phyloP scores from a whole-genome alignment of 1,284 basidiomycete species.

The Anthracocystis panici-leucophaei region DNA sequence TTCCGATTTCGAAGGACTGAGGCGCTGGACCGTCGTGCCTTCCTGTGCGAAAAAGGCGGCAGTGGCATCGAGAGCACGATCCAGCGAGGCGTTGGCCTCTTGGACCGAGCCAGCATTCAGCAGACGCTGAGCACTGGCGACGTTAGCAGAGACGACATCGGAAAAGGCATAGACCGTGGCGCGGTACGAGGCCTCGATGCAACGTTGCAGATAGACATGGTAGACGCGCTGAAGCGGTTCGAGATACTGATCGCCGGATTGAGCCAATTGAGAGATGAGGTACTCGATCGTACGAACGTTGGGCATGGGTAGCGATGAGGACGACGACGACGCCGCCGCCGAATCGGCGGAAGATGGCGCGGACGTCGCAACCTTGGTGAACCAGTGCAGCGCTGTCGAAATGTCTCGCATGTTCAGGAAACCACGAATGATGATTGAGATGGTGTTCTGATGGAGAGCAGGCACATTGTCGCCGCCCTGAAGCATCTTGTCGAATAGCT shows the following conservation, averaged over 20 bases:
- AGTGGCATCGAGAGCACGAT: conserved; percentile 37
- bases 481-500: conserved; percentile 81
- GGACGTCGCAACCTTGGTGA: conserved; percentile 38
- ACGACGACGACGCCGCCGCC: neutral
- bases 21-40: neutral
- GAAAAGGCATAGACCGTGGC: conserved; percentile 11
- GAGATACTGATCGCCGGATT: conserved; percentile 21
- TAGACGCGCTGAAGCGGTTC: conserved; percentile 27
- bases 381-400: conserved; percentile 56
- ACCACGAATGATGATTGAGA: conserved; percentile 75
- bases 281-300: conserved; percentile 10
- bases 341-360: neutral
- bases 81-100: conserved; percentile 33
- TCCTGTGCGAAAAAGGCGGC: conserved; percentile 23
- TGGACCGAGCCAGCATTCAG: conserved; percentile 30
- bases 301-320: conserved; percentile 22
- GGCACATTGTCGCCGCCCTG: conserved; percentile 70
- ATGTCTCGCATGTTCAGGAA: conserved; percentile 55
- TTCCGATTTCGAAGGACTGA: neutral
- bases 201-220: conserved; percentile 24
- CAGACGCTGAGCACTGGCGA: conserved; percentile 43
- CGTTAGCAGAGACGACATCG: conserved; percentile 42
- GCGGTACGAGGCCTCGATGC: neutral
- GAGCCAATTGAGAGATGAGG: conserved; percentile 23
- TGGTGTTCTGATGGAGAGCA: conserved; percentile 74